Percentiles rank a stretch among this genome's conserved stretches.
Evolutionary conservation across 2,329 filamentous ascomycete species (phyloP).

Genomic region (Talaromyces amestolkiae): DNA sequence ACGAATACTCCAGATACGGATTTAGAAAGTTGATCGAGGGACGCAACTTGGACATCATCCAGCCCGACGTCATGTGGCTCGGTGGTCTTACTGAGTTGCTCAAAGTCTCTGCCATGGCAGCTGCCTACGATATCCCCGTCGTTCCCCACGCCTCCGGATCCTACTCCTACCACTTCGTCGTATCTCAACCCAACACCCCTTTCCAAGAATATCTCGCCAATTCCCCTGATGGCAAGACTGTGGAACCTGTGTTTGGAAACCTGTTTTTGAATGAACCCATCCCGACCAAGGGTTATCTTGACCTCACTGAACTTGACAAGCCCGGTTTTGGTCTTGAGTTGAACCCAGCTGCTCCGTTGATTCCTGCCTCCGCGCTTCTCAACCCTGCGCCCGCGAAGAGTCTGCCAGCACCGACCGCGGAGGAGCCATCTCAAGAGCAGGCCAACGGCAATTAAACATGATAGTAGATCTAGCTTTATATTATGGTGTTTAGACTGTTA

Average conservation of each 20-base stretch:
- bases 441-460: slow-evolving; percentile 23
- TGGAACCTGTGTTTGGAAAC: slow-evolving; percentile 87
- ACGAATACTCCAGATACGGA: slow-evolving; percentile 90
- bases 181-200: slow-evolving; percentile 86
- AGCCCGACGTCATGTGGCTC: slow-evolving; percentile 97
- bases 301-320: slow-evolving; percentile 76
- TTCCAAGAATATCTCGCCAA: slow-evolving; percentile 97
- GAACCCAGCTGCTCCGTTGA: slow-evolving; percentile 76
- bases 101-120: slow-evolving; percentile 82
- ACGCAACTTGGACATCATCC: slow-evolving; percentile 88
- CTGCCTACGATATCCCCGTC: slow-evolving; percentile 90
- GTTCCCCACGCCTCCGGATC: slow-evolving; percentile 92
- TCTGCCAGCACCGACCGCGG: slow-evolving; percentile 37
- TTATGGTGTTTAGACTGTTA: neutral
- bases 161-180: slow-evolving; percentile 94
- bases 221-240: slow-evolving; percentile 83
- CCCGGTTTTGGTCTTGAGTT: slow-evolving; percentile 87
- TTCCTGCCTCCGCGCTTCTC: slow-evolving; percentile 71
- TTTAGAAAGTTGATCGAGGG: slow-evolving; percentile 93
- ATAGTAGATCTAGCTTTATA: neutral
- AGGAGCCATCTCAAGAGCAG: slow-evolving; percentile 15
- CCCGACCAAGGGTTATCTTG: slow-evolving; percentile 76
- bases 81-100: slow-evolving; percentile 89
- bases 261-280: slow-evolving; percentile 90
- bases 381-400: slow-evolving; percentile 59